phyloP scores from a whole-genome alignment of 352 stramenopile species.

The Phytopythium cucurbitacearum region DNA sequence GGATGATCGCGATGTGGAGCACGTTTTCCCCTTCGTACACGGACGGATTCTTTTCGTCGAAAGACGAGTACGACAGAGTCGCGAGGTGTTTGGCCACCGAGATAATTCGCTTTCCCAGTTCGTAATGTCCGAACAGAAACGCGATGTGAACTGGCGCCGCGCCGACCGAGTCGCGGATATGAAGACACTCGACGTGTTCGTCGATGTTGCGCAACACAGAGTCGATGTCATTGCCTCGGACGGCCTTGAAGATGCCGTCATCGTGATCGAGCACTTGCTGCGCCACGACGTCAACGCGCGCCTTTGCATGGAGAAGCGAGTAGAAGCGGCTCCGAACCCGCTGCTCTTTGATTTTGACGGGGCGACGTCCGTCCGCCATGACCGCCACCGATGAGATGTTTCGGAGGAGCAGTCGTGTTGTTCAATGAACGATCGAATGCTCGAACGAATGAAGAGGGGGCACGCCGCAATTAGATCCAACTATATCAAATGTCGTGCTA shows the following conservation, averaged over 20 bases:
- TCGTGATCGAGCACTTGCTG: conserved; percentile 56
- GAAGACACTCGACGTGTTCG: conserved; percentile 26
- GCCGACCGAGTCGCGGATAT: conserved; percentile 42
- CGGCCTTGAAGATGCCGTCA: conserved; percentile 40
- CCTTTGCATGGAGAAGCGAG: background rate
- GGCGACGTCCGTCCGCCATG: too few species aligned
- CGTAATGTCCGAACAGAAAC: conserved; percentile 56
- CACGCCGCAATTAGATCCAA: too few species aligned
- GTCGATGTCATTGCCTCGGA: conserved; percentile 37
- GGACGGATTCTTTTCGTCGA: conserved; percentile 23
- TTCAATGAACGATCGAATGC: too few species aligned
- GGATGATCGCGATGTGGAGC: conserved; percentile 64
- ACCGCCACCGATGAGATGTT: too few species aligned
- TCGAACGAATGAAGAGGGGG: too few species aligned
- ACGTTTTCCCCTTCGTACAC: conserved; percentile 64
- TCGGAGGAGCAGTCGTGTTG: too few species aligned
- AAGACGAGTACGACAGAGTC: conserved; percentile 33
- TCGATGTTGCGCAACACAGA: conserved; percentile 25
- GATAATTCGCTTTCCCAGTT: conserved; percentile 45
- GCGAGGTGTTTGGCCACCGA: conserved; percentile 18
- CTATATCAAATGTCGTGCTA: too few species aligned
- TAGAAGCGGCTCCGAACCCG: background rate
- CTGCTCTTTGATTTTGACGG: too few species aligned
- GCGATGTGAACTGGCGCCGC: conserved; percentile 46
- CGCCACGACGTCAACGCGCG: conserved; percentile 45